These are phyloP conservation scores for Rhododendron henanense DNA, from an alignment of 148 eudicot genomes.

Conservation along the genomic window DNA sequence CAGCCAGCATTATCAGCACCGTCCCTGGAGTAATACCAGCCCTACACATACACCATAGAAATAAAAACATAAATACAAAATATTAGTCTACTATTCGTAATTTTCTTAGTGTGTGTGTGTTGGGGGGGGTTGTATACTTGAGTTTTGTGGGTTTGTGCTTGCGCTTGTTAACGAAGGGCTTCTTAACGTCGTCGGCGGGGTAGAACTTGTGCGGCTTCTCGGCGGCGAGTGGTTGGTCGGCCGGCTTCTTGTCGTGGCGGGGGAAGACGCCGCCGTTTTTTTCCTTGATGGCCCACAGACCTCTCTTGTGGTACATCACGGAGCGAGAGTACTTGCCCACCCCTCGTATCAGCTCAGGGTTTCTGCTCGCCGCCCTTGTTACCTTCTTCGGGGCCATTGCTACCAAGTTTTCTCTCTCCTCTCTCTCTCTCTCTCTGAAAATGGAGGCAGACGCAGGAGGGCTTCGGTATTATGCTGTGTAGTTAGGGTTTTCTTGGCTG, in stretches of 20 bases:
- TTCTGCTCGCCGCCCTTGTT: slow-evolving; percentile 24
- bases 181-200: slow-evolving; percentile 87
- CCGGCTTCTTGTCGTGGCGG: slow-evolving; percentile 40
- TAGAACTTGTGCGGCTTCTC: slow-evolving; percentile 56
- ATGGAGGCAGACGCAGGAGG: background rate
- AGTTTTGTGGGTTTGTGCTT: slow-evolving; percentile 73
- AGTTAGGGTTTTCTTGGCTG: background rate
- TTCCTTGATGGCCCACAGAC: slow-evolving; percentile 90
- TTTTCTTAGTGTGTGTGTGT: background rate
- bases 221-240: slow-evolving; percentile 18
- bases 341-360: slow-evolving; percentile 73
- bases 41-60: slow-evolving; percentile 10
- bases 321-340: slow-evolving; percentile 63
- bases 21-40: slow-evolving; percentile 44
- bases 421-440: background rate
- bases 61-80: background rate
- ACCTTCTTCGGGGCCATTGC: slow-evolving; percentile 43
- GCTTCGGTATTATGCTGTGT: background rate
- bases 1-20: slow-evolving; percentile 33
- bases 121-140: slow-evolving; percentile 35
- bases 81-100: background rate
- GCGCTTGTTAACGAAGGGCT: slow-evolving; percentile 67
- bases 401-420: background rate
- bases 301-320: slow-evolving; percentile 79
- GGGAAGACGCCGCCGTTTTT: slow-evolving; percentile 89